A percentile compares a stretch with the other conserved stretches of the same genome.
phyloP scores from a whole-genome alignment of 768 basidiomycete genomes.

The Trametes cingulata region DNA sequence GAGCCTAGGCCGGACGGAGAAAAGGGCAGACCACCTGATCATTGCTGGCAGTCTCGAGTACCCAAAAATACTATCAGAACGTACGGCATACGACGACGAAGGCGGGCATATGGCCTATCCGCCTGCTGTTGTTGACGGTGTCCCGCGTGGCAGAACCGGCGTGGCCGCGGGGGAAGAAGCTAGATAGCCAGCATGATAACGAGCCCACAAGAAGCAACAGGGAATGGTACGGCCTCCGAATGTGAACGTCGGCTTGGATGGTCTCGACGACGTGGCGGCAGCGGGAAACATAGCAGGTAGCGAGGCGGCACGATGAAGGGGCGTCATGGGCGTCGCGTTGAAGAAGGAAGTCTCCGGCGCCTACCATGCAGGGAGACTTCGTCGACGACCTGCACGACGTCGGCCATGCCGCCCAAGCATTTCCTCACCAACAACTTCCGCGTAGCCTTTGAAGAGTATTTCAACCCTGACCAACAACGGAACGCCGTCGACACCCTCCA shows the following conservation, averaged over 20 bases:
- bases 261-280: no score
- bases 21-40: constrained; percentile 6
- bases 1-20: not conserved
- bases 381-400: not conserved
- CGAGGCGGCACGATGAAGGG: not conserved
- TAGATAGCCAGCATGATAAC: constrained; percentile 1
- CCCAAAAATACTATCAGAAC: constrained; percentile 14
- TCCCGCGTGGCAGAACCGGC: not conserved
- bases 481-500: constrained; percentile 23
- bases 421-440: constrained; percentile 26
- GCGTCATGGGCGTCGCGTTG: not conserved
- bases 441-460: constrained; percentile 24
- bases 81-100: not conserved
- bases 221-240: no score
- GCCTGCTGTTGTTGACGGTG: not conserved
- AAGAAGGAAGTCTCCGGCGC: not conserved
- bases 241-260: no score
- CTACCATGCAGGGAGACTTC: not conserved
- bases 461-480: constrained; percentile 22
- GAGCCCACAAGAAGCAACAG: not conserved
- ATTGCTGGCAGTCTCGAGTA: not conserved
- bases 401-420: constrained; percentile 19
- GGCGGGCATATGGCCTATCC: constrained; percentile 3
- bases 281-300: not conserved
- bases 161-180: not conserved